A percentile compares a stretch with the other conserved stretches of the same genome.
phyloP scores from a whole-genome alignment of 192 early-diverging fungal species.

The Backusella luteola region DNA sequence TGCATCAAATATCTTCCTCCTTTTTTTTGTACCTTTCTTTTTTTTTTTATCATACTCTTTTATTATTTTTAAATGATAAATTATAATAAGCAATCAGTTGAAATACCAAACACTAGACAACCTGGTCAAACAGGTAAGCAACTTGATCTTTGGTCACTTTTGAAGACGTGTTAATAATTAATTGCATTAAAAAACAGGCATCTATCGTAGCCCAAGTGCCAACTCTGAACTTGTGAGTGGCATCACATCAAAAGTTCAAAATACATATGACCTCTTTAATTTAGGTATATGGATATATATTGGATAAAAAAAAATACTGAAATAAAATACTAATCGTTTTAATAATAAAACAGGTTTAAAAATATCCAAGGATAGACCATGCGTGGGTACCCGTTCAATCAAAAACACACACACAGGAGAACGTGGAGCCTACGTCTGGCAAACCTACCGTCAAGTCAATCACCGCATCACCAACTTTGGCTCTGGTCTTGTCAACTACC shows the following conservation, averaged over 20 bases:
- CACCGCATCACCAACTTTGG: constrained; percentile 62
- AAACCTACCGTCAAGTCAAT: constrained; percentile 62
- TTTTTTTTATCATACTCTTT: not conserved
- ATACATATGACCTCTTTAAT: constrained; percentile 44
- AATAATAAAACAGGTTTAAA: constrained; percentile 44
- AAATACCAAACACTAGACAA: constrained; percentile 46
- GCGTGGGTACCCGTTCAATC: constrained; percentile 61
- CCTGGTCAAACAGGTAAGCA: constrained; percentile 49
- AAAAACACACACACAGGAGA: constrained; percentile 56
- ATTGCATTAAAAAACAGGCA: constrained; percentile 23
- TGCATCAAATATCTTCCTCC: not conserved
- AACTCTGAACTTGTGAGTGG: constrained; percentile 28
- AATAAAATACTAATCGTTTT: not conserved
- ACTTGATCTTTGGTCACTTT: not conserved
- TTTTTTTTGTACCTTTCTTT: not conserved
- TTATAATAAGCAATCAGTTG: constrained; percentile 47
- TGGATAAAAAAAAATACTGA: not conserved
- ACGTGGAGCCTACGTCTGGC: constrained; percentile 67
- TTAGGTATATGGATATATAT: constrained; percentile 30
- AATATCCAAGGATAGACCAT: constrained; percentile 49
- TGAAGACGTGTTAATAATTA: not conserved
- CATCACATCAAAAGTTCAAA: constrained; percentile 42
- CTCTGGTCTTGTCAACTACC: constrained; percentile 62
- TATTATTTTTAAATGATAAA: not conserved
- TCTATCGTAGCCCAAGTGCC: constrained; percentile 40